Base-by-base conservation (phyloP, 176 grass and related monocot genomes). In the Ampelocalamus luodianensis region DNA sequence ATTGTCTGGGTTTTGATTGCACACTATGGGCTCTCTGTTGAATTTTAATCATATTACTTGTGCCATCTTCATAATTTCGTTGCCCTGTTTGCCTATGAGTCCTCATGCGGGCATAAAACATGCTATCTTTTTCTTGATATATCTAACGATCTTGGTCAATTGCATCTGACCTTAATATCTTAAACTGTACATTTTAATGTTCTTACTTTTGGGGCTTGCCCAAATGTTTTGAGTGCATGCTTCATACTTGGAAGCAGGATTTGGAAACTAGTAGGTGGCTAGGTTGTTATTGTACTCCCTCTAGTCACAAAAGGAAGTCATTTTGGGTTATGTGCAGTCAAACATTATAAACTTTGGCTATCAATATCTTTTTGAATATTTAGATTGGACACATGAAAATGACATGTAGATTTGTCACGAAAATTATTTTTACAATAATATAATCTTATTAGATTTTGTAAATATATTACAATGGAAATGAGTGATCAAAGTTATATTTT, bases 41-140 rank as follows among this genome's bases (percentile, higher is more conserved):
- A 79, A 9, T 54, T 81, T 24, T 40, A 81, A 67, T 67, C 26
- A 65, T 36, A n/a, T 13, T 22, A 48, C 29, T 37, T 65, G 18
- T n/a, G 18, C 62, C 45, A 54, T 68, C 1, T 39, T 67, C 18
- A 3, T 80, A 53, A 37, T 80, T 23, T 38, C 7, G 17, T 3
- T 22, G 16, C 14, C 18, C 1, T 80, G 18, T 80, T 50, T 7
- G 20, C 64, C 63, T 51, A 53, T 5, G 49, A 6, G 63, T 54
- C 32, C 22, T 53, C 4, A 0, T 66, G 46, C 0, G 2, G 1
- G 61, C 64, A 68, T 68, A 53, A 3, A 24, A 80, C 46, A 80
- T 68, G 12, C 45, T 49, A 68, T 34, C 7, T 16, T 80, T 38
- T 67, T 80, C 44, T 80, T 67, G 61, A 67, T 67, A 24, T 39